Percentiles rank a stretch among this genome's conserved stretches.
Conservation (phyloP, 306 rosid genomes). For the Malus asiatica region DNA sequence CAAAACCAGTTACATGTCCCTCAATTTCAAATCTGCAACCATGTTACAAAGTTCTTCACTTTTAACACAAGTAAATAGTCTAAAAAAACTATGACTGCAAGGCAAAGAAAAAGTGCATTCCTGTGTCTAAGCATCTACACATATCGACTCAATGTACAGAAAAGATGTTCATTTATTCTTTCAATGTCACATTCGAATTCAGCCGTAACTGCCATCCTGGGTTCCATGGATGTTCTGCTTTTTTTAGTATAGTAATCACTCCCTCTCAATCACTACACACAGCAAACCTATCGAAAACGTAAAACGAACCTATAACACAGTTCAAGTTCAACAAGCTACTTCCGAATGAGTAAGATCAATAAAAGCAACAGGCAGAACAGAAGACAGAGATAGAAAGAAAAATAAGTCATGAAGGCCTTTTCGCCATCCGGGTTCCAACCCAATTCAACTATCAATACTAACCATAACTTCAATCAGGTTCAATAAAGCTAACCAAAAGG, state of each 20-base stretch:
- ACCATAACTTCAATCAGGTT: not conserved
- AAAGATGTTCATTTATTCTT: not conserved
- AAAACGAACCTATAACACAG: not conserved
- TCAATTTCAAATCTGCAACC: constrained; percentile 69
- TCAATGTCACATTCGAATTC: not conserved
- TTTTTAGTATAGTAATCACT: not conserved
- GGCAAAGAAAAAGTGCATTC: not conserved
- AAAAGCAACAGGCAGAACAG: not conserved
- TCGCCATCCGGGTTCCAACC: not conserved
- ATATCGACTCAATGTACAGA: not conserved
- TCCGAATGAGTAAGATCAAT: not conserved
- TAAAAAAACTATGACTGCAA: not conserved
- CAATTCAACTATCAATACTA: not conserved
- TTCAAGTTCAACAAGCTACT: not conserved
- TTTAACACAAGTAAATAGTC: not conserved
- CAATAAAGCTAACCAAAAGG: not conserved
- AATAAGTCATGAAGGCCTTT: not conserved
- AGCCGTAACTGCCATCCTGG: not conserved
- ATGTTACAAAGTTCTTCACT: constrained; percentile 5
- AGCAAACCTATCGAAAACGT: not conserved
- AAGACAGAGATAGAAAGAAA: not conserved
- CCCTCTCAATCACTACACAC: not conserved
- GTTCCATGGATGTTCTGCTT: not conserved
- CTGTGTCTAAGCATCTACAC: not conserved
- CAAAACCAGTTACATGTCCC: constrained; percentile 75